Base-by-base conservation (phyloP, 2,329 filamentous ascomycete species). In the Exophiala sideris region DNA sequence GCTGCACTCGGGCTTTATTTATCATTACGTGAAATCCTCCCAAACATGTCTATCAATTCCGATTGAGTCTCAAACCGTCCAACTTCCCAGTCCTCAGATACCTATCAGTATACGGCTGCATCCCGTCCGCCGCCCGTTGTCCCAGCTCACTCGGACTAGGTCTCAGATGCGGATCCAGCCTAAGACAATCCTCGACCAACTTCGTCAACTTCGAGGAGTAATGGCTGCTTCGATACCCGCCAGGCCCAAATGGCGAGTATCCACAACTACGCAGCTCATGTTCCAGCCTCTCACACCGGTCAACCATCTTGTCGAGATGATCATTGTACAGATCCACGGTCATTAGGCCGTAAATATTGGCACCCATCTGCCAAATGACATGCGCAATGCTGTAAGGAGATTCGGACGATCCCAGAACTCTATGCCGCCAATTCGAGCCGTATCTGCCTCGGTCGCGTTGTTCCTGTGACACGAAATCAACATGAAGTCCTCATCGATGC, bases 321-420 rank as follows among this genome's bases (percentile, higher is more conserved):
- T 39, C 7, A 32, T 59, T 59, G 48, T 55, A 12, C 12, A 45
- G 3, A 14, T 54, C 48, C 4, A 54, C 33, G 12, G 35, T 47
- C 57, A 57, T 59, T 44, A 59, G 16, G 2, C 57, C 57, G 41
- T 52, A 57, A 24, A 59, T 54, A 45, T 48, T 49, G 16, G 57
- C 57, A 12, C 35, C 57, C 9, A 57, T 50, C 24, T 57, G 54
- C 57, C 57, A 59, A 16, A 59, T 48, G 29, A 45, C 40, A 42
- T 59, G 57, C 42, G 45, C 40, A 24, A 57, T 56, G n/a, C 47
- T 39, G 48, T 38, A 59, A 5, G 57, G 53, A 18, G 41, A 33
- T 16, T 45, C 35, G 16, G 11, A 3, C 3, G 16, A 4, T 34
- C 57, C 57, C 29, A 59, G 34, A 41, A 57, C 36, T 5, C 24